Evolutionary conservation across 345 rosid genomes (phyloP).

Genomic region (Eutrema japonicum): DNA sequence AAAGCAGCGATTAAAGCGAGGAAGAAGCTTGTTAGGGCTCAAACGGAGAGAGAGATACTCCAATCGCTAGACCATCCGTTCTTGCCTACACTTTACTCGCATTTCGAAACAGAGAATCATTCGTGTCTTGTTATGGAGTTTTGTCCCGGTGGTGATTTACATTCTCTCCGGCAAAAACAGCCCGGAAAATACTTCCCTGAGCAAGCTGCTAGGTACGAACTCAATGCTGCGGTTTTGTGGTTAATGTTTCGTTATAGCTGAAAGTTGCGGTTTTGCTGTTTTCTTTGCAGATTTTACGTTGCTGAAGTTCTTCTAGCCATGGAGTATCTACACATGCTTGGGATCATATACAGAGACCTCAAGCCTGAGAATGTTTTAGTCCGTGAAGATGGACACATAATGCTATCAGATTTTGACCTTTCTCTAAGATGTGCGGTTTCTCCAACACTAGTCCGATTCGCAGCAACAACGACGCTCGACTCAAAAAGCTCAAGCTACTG

Average conservation of each 20-base stretch:
- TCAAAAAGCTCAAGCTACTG: slow-evolving; percentile 54
- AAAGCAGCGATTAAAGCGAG: slow-evolving; percentile 69
- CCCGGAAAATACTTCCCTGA: slow-evolving; percentile 87
- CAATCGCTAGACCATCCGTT: slow-evolving; percentile 92
- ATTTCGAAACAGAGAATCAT: slow-evolving; percentile 80
- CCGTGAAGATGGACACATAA: slow-evolving; percentile 81
- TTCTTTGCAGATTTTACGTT: slow-evolving; percentile 65
- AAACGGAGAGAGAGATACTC: slow-evolving; percentile 85
- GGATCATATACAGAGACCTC: slow-evolving; percentile 82
- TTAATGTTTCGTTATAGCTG: not conserved
- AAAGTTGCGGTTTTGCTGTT: slow-evolving; percentile 2
- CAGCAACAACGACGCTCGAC: slow-evolving; percentile 47
- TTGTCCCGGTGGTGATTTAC: slow-evolving; percentile 96
- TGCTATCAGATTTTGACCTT: slow-evolving; percentile 88
- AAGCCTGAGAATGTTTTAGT: slow-evolving; percentile 86
- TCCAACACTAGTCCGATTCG: slow-evolving; percentile 63
- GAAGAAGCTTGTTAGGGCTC: slow-evolving; percentile 91
- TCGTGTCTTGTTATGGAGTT: slow-evolving; percentile 96
- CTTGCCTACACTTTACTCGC: slow-evolving; percentile 80
- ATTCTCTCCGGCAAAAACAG: slow-evolving; percentile 80
- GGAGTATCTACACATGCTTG: slow-evolving; percentile 93
- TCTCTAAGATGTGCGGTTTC: slow-evolving; percentile 69
- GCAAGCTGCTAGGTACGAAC: slow-evolving; percentile 78
- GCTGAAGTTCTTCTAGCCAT: slow-evolving; percentile 87
- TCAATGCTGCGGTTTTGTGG: not conserved